Percentiles rank a stretch among this genome's conserved stretches.
These are phyloP conservation scores for Fusarium newnesense DNA, from an alignment of 2,329 filamentous ascomycete genomes.

Conservation along the genomic window DNA sequence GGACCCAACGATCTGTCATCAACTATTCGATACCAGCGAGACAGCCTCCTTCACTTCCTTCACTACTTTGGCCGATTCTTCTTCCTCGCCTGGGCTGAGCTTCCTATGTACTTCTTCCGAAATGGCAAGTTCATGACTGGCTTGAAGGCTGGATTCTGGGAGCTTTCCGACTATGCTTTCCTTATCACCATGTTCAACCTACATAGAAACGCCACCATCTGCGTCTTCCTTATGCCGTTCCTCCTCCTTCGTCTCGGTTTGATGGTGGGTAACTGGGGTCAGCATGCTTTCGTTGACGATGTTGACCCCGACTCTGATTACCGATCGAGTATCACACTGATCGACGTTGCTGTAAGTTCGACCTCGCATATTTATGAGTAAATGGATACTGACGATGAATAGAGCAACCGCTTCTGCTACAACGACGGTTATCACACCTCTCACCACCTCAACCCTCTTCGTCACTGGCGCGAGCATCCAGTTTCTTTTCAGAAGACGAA, in stretches of 20 bases:
- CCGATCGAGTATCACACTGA: constrained; percentile 80
- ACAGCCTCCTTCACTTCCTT: constrained; percentile 73
- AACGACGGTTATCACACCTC: constrained; percentile 87
- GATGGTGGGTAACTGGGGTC: constrained; percentile 88
- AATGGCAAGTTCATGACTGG: constrained; percentile 68
- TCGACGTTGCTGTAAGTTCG: constrained; percentile 77
- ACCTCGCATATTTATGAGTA: too few relatives aligned
- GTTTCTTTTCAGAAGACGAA: constrained; percentile 77
- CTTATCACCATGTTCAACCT: constrained; percentile 57
- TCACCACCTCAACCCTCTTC: constrained; percentile 80
- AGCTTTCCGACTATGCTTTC: constrained; percentile 68
- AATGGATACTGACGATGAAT: background rate
- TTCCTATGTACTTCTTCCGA: constrained; percentile 77
- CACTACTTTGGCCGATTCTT: constrained; percentile 79
- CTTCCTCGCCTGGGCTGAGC: constrained; percentile 78
- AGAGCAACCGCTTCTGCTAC: constrained; percentile 86
- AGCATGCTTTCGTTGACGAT: constrained; percentile 83
- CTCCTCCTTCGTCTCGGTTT: constrained; percentile 73
- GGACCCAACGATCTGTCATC: constrained; percentile 80
- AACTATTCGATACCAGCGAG: constrained; percentile 80
- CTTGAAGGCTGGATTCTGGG: constrained; percentile 68
- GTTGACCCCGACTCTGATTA: constrained; percentile 81
- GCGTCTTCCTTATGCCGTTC: constrained; percentile 75
- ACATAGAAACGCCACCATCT: constrained; percentile 67
- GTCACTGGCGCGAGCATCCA: constrained; percentile 86